Evolutionary conservation across 129 eudicot species (phyloP), one percentile per base, ranked within the genome.

Genomic region (Tagetes erecta): DNA sequence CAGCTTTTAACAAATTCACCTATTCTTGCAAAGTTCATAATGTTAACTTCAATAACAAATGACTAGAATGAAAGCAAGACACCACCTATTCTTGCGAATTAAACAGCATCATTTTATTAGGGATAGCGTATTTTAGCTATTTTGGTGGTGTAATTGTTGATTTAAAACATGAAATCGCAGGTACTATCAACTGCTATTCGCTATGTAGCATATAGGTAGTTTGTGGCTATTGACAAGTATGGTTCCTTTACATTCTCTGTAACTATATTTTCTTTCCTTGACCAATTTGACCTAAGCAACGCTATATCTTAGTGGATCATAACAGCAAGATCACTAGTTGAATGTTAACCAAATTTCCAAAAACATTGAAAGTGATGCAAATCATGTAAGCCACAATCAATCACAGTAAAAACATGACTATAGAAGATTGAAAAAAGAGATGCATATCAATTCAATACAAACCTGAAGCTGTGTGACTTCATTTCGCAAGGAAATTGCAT

Each of bases 391-490:
- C 46, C 69, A 60, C 36, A 30, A 72, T 30, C 42, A 71, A 11
- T 55, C 52, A 53, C 39, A 38, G 14, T 8, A 6, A 47, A 20
- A 20, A 20, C 27, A 20, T 20, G 27, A 20, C 27, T 20, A 20
- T 14, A 52, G 58, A 52, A n/a, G 58, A 52, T 52, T 11, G 31
- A 52, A 51, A 53, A 20, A 53, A 20, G 35, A 53, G 64, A 30
- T 60, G 64, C 64, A 75, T 51, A 37, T 30, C 76, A 60, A 5
- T 62, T 6, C 11, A 72, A 34, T 76, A 38, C 64, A 58, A 85
- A 92, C 98, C 98, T 87, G 88, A 81, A 89, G 98, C 80, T 86
- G 83, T 20, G 71, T 20, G 44, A 92, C 90, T 86, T 88, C 81
- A 55, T 41, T 84, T 38, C 84, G 78, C 85, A 89, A 75, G 50